Evolutionary conservation across 2,329 filamentous ascomycete genomes (phyloP).

Genomic region (Bipolaris cookei): DNA sequence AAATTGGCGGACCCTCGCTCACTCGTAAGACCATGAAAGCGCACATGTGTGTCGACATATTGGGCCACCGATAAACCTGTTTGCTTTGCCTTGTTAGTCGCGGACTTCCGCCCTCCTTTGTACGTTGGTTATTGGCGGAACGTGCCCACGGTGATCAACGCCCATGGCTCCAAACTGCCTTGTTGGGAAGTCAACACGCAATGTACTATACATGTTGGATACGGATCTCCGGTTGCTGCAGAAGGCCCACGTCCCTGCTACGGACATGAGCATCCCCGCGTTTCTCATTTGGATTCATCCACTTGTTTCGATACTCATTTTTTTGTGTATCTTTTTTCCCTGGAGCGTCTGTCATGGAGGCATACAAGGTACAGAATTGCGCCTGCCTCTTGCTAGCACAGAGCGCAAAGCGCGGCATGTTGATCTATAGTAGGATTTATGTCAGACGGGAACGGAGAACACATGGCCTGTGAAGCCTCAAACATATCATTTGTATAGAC

Average conservation of each 20-base stretch:
- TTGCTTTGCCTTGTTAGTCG: neutral
- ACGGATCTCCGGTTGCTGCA: neutral
- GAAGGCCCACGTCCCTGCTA: neutral
- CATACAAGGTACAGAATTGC: no score
- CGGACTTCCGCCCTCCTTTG: neutral
- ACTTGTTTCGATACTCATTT: neutral
- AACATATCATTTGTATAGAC: neutral
- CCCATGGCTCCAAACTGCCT: slow-evolving; percentile 2
- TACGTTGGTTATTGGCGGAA: slow-evolving; percentile 17
- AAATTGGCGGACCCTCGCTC: no score
- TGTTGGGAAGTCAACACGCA: slow-evolving; percentile 11
- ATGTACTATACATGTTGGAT: neutral
- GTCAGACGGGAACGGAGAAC: neutral
- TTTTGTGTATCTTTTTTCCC: no score
- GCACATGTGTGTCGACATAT: neutral
- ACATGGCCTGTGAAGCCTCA: neutral
- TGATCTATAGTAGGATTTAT: neutral
- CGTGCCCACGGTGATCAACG: slow-evolving; percentile 19
- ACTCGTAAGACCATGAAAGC: neutral
- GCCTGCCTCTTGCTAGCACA: neutral
- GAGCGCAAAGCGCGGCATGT: neutral
- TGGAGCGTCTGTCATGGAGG: no score
- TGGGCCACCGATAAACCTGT: neutral
- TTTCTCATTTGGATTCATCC: neutral
- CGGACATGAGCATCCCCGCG: neutral